These are phyloP conservation scores for Yamadazyma tumulicola DNA, from an alignment of 805 yeast genomes.

Conservation along the genomic window DNA sequence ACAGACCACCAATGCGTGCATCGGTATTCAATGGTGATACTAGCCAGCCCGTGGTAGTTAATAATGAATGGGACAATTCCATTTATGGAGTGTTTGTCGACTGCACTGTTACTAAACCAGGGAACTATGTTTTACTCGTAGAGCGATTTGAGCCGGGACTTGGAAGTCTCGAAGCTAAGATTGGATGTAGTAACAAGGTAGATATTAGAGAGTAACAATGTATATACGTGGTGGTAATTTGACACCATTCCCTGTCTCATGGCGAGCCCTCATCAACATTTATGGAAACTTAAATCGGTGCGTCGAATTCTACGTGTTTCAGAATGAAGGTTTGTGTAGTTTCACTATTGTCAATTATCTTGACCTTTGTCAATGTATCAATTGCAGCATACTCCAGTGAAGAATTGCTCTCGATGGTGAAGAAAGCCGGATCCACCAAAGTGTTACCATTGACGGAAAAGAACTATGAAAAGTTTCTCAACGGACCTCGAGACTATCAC, in stretches of 20 bases:
- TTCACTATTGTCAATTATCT: conserved; percentile 3
- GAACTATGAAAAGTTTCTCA: conserved; percentile 54
- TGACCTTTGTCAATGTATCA: background rate
- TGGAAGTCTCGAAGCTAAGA: conserved; percentile 35
- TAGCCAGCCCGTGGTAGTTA: conserved; percentile 28
- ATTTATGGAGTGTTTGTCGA: conserved; percentile 44
- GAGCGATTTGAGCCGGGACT: conserved; percentile 49
- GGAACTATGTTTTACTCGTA: conserved; percentile 36
- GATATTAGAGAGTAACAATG: too few relatives aligned
- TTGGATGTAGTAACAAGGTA: conserved; percentile 23
- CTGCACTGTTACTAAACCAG: conserved; percentile 20
- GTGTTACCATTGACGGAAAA: conserved; percentile 47
- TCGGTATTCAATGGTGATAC: conserved; percentile 34
- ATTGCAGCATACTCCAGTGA: conserved; percentile 18
- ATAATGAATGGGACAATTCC: conserved; percentile 38
- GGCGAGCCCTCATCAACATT: too few relatives aligned
- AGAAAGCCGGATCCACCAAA: conserved; percentile 15
- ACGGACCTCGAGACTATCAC: conserved; percentile 67
- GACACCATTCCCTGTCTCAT: too few relatives aligned
- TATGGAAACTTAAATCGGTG: too few relatives aligned
- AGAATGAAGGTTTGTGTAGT: conserved; percentile 5
- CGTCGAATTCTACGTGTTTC: too few relatives aligned
- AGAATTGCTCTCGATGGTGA: conserved; percentile 19
- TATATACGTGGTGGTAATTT: too few relatives aligned
- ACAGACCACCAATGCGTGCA: conserved; percentile 46